These are phyloP conservation scores for Fusarium scirpi DNA, from an alignment of 2,329 filamentous ascomycete genomes.

Conservation along the genomic window DNA sequence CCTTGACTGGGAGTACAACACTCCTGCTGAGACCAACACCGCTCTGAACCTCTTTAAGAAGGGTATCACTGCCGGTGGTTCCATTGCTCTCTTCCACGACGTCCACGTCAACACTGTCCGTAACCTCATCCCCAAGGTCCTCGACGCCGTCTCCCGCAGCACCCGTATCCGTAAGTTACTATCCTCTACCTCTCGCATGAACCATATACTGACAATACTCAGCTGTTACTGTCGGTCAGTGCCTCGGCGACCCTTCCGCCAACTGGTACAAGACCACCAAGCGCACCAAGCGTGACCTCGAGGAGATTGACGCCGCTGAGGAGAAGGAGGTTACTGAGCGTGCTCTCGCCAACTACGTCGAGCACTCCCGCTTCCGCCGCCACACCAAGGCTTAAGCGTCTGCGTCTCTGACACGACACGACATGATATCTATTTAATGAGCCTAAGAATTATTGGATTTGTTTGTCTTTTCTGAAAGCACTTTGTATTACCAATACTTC, in stretches of 20 bases:
- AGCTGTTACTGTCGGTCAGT: slow-evolving; percentile 47
- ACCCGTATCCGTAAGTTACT: slow-evolving; percentile 24
- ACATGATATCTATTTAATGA: slow-evolving; percentile 15
- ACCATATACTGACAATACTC: slow-evolving; percentile 33
- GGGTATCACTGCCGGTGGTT: slow-evolving; percentile 49
- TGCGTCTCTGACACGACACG: neutral
- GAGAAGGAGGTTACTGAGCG: slow-evolving; percentile 22
- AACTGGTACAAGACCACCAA: slow-evolving; percentile 36
- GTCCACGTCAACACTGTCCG: slow-evolving; percentile 56
- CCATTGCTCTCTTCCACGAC: slow-evolving; percentile 63
- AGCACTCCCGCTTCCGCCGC: slow-evolving; percentile 32
- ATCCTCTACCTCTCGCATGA: no score
- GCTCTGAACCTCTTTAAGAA: slow-evolving; percentile 45
- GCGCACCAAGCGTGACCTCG: slow-evolving; percentile 30
- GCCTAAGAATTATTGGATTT: slow-evolving; percentile 16
- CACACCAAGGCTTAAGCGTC: slow-evolving; percentile 10
- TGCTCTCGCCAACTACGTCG: slow-evolving; percentile 17
- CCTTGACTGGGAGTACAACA: slow-evolving; percentile 62
- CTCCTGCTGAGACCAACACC: slow-evolving; percentile 33
- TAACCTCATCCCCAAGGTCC: slow-evolving; percentile 30
- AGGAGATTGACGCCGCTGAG: slow-evolving; percentile 5
- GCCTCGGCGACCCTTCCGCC: slow-evolving; percentile 35
- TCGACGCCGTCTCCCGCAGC: slow-evolving; percentile 25
- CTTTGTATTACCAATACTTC: slow-evolving; percentile 13
- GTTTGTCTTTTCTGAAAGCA: slow-evolving; percentile 9